Base-by-base conservation (phyloP, 345 rosid genomes). In the Boechera stricta region DNA sequence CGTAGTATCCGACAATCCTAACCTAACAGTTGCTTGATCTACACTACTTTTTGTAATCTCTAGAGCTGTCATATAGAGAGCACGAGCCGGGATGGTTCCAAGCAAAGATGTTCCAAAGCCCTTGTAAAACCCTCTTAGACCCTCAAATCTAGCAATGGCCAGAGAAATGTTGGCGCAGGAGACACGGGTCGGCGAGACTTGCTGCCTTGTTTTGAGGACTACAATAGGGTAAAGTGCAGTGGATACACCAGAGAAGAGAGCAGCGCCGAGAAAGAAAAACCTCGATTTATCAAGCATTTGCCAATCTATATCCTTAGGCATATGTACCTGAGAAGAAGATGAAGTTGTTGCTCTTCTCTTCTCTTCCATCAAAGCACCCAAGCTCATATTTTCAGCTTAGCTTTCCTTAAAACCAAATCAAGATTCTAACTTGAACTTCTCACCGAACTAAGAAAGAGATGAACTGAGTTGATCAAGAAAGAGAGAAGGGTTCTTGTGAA, bases 41-140 rank as follows among this genome's bases (percentile, higher is more conserved):
- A 94, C 90, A 67, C 84, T 79, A 60, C 93, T 87, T 86, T 94
- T 91, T 13, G 98, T 94, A 13, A 91, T 82, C 89, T 94, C 97
- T 5, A 91, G 84, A 18, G 96, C 96, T 9, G 89, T 73, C 97
- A 94, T 94, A 84, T 94, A 94, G 62, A 94, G 88, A 2, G 98
- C 96, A 36, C 97, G 88, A 59, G 97, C 97, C 1, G 97, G 98
- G 81, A 91, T 85, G 4, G 98, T 91, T 31, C 98, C 98, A 86
- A 89, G 80, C 72, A 91, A 82, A 68, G 98, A 94, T 33, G 97
- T 90, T 12, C 98, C 98, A 63, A 87, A 90, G 2, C 97, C 98
- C 70, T 89, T 82, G 55, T 94, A 94, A 64, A 94, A 91, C 4
- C 97, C 98, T 71, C 83, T 85, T 7, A 86, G 38, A 64, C 98